These are phyloP conservation scores for Geotrichum reessii DNA, from an alignment of 1,139 yeast species.

Conservation along the genomic window DNA sequence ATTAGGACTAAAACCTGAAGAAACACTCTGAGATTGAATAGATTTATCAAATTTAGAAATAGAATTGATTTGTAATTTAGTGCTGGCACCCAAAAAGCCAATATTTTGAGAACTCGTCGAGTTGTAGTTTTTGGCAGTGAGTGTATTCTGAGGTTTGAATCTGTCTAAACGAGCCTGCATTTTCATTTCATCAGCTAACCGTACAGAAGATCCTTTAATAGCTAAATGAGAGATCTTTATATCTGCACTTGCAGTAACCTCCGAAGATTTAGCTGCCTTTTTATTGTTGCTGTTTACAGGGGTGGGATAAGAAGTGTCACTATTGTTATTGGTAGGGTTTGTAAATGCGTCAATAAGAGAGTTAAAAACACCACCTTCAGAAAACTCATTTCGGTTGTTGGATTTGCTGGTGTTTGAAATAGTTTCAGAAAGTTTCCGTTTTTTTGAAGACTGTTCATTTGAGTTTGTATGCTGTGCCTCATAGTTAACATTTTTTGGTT, in stretches of 20 bases:
- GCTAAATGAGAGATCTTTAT: neutral
- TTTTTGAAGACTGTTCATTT: neutral
- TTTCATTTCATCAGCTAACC: neutral
- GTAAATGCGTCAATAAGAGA: neutral
- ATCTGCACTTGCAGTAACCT: neutral
- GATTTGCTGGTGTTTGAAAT: neutral
- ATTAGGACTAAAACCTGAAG: neutral
- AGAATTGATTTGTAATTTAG: neutral
- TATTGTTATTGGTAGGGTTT: neutral
- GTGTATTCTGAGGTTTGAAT: neutral
- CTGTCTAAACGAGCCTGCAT: neutral
- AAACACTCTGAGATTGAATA: neutral
- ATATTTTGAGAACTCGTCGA: neutral
- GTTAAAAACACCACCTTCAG: neutral
- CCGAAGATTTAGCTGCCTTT: neutral
- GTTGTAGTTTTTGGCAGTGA: neutral
- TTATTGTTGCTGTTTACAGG: neutral
- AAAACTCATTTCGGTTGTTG: neutral
- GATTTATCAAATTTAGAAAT: neutral
- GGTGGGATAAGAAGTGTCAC: neutral
- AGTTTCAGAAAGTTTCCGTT: neutral
- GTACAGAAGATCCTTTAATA: neutral
- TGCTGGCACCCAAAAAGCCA: neutral
- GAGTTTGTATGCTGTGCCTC: neutral
- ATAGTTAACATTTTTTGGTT: neutral